Evolutionary conservation across 179 eudicot species (phyloP).

Genomic region (Heliamphora pulchella): DNA sequence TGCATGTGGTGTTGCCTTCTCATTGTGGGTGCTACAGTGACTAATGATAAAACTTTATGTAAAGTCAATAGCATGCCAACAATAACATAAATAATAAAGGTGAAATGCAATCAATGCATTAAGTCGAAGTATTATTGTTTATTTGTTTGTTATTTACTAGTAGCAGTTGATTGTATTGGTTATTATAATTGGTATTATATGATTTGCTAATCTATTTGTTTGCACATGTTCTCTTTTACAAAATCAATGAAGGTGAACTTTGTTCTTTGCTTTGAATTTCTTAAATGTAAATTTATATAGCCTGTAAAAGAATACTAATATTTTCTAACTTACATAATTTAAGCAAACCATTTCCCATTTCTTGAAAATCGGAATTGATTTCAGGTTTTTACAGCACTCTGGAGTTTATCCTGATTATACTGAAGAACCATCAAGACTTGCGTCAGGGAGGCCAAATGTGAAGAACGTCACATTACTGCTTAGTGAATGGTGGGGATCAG

Average conservation of each 20-base stretch:
- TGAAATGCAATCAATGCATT: neutral
- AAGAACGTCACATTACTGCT: conserved; percentile 61
- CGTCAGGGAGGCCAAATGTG: conserved; percentile 68
- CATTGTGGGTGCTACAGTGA: neutral
- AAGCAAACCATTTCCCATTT: neutral
- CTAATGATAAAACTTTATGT: neutral
- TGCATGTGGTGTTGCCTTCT: neutral
- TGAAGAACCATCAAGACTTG: conserved; percentile 58
- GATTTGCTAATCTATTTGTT: neutral
- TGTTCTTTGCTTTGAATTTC: neutral
- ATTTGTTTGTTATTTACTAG: neutral
- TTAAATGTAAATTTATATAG: neutral
- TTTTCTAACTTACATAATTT: neutral
- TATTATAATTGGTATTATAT: neutral
- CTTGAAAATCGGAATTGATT: conserved; percentile 16
- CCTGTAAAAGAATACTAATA: neutral
- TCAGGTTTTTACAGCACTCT: conserved; percentile 79
- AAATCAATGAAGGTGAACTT: neutral
- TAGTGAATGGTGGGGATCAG: conserved; percentile 81
- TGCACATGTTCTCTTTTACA: neutral
- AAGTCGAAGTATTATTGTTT: neutral
- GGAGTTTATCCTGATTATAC: conserved; percentile 87
- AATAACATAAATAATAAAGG: neutral
- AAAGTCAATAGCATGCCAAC: neutral
- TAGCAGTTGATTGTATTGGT: neutral